Evolutionary conservation across 2,329 filamentous ascomycete genomes (phyloP), one percentile per base, ranked within the genome.

Genomic region (Fonsecaea erecta): DNA sequence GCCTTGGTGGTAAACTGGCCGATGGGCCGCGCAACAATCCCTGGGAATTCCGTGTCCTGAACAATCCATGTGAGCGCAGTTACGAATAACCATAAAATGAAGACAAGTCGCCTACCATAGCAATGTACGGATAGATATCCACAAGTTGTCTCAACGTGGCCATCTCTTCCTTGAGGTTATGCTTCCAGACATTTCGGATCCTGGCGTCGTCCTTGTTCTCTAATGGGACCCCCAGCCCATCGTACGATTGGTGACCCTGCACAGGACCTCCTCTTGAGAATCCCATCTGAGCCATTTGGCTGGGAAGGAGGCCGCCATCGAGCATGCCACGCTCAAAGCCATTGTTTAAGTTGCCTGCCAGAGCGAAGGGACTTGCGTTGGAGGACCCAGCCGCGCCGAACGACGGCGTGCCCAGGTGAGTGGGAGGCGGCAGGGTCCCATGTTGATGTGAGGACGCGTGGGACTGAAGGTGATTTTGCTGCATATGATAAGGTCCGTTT

Each of bases 31-130:
- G 94, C 92, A 60, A 99, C 94, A 60, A 99, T 93, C 63, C 95
- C 95, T n/a, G 95, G 95, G 73, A 99, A 99, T 76, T 98, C 94
- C 26, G 95, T 97, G 76, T 99, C 95, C 93, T 97, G 75, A 56
- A 30, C 11, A 54, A 48, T 30, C 52, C 34, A 52, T 72, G 72
- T 69, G 68, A 74, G 63, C 55, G 57, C 24, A 43, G 18, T 34
- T 60, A 43, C 37, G 14, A 54, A 43, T 5, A 26, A 43, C 51
- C 30, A 9, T 12, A 59, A 28, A n/a, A 34, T 24, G 26, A 16
- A 32, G 26, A 18, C 30, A 52, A n/a, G 14, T 63, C 60, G 60
- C 48, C 82, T 82, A 97, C 93, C 95, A 99, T 98, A 73, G 93
- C 94, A 78, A 99, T 94, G 76, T 96, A 98, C 48, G 93, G 92